A percentile compares a stretch with the other conserved stretches of the same genome.
Conservation (phyloP, 2,329 filamentous ascomycete genomes). For the Fusarium hostae region DNA sequence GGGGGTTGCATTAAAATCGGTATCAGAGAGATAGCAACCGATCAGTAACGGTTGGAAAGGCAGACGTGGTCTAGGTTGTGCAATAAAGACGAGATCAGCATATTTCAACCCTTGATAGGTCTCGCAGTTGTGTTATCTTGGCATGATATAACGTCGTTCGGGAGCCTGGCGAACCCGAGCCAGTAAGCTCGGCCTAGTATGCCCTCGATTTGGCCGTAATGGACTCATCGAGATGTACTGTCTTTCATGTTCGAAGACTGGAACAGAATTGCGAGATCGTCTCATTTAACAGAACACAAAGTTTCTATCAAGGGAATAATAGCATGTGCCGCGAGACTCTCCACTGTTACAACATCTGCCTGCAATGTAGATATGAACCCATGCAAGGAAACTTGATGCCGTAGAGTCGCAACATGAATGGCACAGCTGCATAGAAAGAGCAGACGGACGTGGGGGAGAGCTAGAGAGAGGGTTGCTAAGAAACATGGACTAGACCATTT, state of each 20-base stretch:
- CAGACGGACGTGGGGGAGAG: slow-evolving; percentile 9
- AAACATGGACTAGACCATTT: background rate
- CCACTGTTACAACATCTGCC: background rate
- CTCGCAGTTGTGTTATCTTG: background rate
- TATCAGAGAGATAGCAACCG: background rate
- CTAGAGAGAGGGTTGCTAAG: slow-evolving; percentile 5
- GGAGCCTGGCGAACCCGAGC: slow-evolving; percentile 7
- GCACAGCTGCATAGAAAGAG: slow-evolving; percentile 14
- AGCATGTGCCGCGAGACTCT: background rate
- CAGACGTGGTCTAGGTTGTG: background rate
- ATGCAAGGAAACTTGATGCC: slow-evolving; percentile 26
- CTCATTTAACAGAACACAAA: slow-evolving; percentile 7
- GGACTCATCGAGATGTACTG: slow-evolving; percentile 16
- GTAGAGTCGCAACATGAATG: slow-evolving; percentile 20
- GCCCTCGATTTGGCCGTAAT: slow-evolving; percentile 5
- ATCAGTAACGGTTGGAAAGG: slow-evolving; percentile 3
- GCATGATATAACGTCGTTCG: slow-evolving; percentile 6
- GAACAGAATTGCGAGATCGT: background rate
- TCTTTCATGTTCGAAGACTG: background rate
- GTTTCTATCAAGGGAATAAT: background rate
- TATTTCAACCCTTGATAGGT: background rate
- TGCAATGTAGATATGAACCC: slow-evolving; percentile 19
- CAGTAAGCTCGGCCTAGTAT: background rate
- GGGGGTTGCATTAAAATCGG: slow-evolving; percentile 21
- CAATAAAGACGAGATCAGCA: background rate